A percentile compares a stretch with the other conserved stretches of the same genome.
These are phyloP conservation scores for Mortierella sp. DNA, from an alignment of 371 early-diverging fungal genomes.

Conservation along the genomic window DNA sequence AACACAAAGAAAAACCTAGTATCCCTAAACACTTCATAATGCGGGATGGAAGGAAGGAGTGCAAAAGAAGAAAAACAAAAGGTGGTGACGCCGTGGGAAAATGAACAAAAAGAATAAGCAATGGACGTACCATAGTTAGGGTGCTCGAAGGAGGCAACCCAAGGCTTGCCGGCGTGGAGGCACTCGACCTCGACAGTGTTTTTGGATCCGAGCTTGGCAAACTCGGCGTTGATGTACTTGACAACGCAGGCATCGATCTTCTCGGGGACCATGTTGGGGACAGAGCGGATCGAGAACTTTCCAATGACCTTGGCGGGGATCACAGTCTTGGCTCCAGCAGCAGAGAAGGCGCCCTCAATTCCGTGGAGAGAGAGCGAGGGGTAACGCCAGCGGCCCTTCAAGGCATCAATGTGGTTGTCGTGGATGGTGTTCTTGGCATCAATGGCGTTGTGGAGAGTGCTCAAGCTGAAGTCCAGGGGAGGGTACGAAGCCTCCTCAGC, in stretches of 20 bases:
- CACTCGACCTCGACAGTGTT: constrained; percentile 82
- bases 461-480: constrained; percentile 82
- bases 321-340: constrained; percentile 96
- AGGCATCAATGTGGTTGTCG: constrained; percentile 77
- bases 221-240: constrained; percentile 83
- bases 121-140: constrained; percentile 84
- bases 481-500: constrained; percentile 89
- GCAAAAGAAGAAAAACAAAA: too few relatives aligned
- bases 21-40: too few relatives aligned
- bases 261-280: constrained; percentile 92
- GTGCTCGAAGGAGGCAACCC: constrained; percentile 93
- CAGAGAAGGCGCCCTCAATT: constrained; percentile 96
- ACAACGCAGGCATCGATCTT: constrained; percentile 81
- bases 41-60: too few relatives aligned
- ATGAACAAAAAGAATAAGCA: too few relatives aligned
- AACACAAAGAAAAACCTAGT: neutral
- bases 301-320: constrained; percentile 96
- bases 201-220: constrained; percentile 90
- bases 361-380: constrained; percentile 98
- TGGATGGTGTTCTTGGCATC: constrained; percentile 86
- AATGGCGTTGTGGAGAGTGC: constrained; percentile 86
- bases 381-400: constrained; percentile 95
- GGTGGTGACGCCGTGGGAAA: neutral
- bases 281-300: constrained; percentile 96
- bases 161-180: constrained; percentile 91